Evolutionary conservation across 2,329 filamentous ascomycete genomes (phyloP), one percentile per base, ranked within the genome.

Genomic region (Claviceps spartinae): DNA sequence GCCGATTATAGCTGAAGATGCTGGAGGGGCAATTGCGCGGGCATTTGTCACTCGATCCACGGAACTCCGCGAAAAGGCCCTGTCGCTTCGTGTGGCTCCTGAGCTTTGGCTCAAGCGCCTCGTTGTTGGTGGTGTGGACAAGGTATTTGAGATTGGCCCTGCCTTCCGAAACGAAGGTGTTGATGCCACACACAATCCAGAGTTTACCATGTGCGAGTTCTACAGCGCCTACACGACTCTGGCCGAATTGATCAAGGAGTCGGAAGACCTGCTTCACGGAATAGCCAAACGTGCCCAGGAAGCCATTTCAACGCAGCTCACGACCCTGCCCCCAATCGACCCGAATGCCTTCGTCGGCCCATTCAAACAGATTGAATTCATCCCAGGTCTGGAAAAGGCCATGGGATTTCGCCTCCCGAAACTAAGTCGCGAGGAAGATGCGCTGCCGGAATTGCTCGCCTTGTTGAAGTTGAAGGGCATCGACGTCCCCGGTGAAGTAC

Each of bases 141-240:
- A 77, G 55, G 82, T 98, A 26, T 98, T 94, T 62, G 93, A 98
- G 68, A 90, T 98, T 57, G 93, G 93, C 0, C 85, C 88, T 3
- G 82, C 83, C 13, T 98, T 98, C 68, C 81, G 93, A 44, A 98
- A 98, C 64, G 93, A 98, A 71, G 88, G 88, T 66, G 71, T 95
- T 38, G 90, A 96, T 65, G 79, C 78, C 34, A 95, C 88, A 0
- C 93, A 98, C 65, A 98, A 98, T 63, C 91, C 93, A 0, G 93
- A 98, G 64, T 98, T 97, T 69, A 93, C 87, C 45, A 97, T 88
- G 54, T 97, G 91, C 72, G 93, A 98, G 69, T 97, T 95, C 69
- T 98, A 98, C 69, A 83, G 86, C 55, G 84, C 90, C 2, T 94
- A 90, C 61, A 82, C 85, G 54, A 86, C 84, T 57, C 76, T 96